phyloP scores from a whole-genome alignment of 371 early-diverging fungal genomes.

The Mucor saturninus region DNA sequence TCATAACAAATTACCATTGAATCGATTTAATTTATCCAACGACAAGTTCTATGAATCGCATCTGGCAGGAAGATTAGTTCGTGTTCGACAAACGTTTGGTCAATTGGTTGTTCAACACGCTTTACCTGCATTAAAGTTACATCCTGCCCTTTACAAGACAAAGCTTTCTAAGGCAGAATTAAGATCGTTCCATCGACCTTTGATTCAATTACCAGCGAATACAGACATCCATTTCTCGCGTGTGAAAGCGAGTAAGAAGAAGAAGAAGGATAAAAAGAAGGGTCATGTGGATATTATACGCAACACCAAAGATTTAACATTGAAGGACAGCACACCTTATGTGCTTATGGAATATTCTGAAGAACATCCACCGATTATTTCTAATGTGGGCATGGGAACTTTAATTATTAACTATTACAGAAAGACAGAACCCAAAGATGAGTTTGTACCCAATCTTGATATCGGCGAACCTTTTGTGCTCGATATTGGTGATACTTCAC shows the following conservation, averaged over 20 bases:
- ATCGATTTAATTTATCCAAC: conserved; percentile 94
- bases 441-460: conserved; percentile 74
- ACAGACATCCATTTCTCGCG: conserved; percentile 70
- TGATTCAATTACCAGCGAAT: conserved; percentile 66
- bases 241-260: conserved; percentile 73
- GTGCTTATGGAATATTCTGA: conserved; percentile 97
- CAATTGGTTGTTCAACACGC: conserved; percentile 93
- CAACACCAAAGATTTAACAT: conserved; percentile 87
- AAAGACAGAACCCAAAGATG: conserved; percentile 88
- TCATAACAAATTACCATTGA: conserved; percentile 63
- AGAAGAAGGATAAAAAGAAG: conserved; percentile 77
- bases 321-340: conserved; percentile 88
- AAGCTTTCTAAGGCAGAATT: conserved; percentile 87
- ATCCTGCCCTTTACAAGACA: conserved; percentile 89
- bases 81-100: conserved; percentile 91
- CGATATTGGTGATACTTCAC: conserved; percentile 95
- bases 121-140: conserved; percentile 90
- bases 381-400: conserved; percentile 98
- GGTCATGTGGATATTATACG: conserved; percentile 80
- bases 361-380: conserved; percentile 97
- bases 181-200: conserved; percentile 94
- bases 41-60: conserved; percentile 92
- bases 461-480: conserved; percentile 89
- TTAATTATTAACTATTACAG: conserved; percentile 97
- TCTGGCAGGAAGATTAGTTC: conserved; percentile 71